Evolutionary conservation across 768 basidiomycete genomes (phyloP), one percentile per base, ranked within the genome.

Genomic region (Rhizopogon vulgaris): DNA sequence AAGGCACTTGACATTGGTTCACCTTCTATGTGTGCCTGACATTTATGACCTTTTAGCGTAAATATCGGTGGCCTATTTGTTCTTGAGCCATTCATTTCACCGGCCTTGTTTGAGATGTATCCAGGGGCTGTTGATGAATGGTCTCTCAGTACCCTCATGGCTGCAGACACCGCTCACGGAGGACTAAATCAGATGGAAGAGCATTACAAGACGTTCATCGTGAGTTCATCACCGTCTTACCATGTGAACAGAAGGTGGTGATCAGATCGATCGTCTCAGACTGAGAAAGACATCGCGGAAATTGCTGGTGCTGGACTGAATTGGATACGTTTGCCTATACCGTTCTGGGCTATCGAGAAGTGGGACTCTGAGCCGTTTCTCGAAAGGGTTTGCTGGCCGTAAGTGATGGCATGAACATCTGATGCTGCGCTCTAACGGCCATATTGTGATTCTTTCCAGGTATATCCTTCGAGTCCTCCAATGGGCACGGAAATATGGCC

Each of bases 401-500:
- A 64, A 54, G 76, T 66, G 9, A 41, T 6, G 49, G 4, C n/a
- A 38, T 42, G 17, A 38, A 18, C 43, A 22, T n/a, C 46, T 34
- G 51, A 54, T n/a, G 57, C 38, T 27, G 2, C 12, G 41, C 2
- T 25, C 40, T 24, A 18, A 18, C 39, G 52, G 18, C 18, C 18
- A 0, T 8, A 3, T 22, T 1, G 24, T 48, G 24, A 49, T 37
- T n/a, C 36, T 8, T 27, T 14, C 36, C 57, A 84, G 81, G 55
- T 92, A 93, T 69, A 81, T 90, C 66, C 69, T 90, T 17, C 81
- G 82, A 42, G 77, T 86, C 18, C 71, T 94, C 34, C 76, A 73
- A 3, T 96, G 93, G 93, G 84, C 83, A 12, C 76, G 92, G 48
- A 94, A 96, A 68, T 94, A 94, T 64, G 92, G 92, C 1, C 59